Evolutionary conservation across 768 basidiomycete genomes (phyloP).

Genomic region (Lactarius hatsudake): DNA sequence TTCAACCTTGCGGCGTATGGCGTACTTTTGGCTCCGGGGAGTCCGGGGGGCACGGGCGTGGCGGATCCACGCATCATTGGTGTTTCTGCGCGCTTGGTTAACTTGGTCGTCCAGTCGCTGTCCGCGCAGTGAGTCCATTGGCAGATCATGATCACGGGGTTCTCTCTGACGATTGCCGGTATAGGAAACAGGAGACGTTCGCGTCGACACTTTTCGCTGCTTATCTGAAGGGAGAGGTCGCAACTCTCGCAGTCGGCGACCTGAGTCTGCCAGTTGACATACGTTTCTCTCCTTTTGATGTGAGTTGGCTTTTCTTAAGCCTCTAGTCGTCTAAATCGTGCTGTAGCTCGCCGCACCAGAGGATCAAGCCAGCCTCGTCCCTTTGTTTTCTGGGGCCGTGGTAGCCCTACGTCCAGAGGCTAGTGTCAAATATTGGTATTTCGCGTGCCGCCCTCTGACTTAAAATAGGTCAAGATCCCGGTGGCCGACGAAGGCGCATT

Average conservation of each 20-base stretch:
- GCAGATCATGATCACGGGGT: too few relatives aligned
- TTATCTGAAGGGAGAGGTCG: constrained; percentile 52
- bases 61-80: constrained; percentile 54
- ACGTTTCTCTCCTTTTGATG: constrained; percentile 52
- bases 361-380: constrained; percentile 59
- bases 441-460: constrained; percentile 13
- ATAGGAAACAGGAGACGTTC: constrained; percentile 66
- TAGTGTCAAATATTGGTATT: not conserved
- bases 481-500: constrained; percentile 49
- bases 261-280: constrained; percentile 43
- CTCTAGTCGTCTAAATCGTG: not conserved
- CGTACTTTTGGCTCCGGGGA: constrained; percentile 32
- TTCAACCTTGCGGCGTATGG: constrained; percentile 60
- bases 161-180: not conserved
- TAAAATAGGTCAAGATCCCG: constrained; percentile 49
- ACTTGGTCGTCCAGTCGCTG: constrained; percentile 62
- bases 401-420: constrained; percentile 69
- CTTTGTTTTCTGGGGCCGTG: constrained; percentile 64
- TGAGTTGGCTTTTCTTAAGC: constrained; percentile 31
- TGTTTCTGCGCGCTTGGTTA: constrained; percentile 64
- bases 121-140: constrained; percentile 55
- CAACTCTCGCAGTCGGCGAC: constrained; percentile 53
- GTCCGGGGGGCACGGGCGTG: constrained; percentile 33
- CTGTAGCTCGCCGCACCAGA: constrained; percentile 43
- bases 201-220: constrained; percentile 50